phyloP scores from a whole-genome alignment of 352 stramenopile species.

The Halophytophthora polymorphica region DNA sequence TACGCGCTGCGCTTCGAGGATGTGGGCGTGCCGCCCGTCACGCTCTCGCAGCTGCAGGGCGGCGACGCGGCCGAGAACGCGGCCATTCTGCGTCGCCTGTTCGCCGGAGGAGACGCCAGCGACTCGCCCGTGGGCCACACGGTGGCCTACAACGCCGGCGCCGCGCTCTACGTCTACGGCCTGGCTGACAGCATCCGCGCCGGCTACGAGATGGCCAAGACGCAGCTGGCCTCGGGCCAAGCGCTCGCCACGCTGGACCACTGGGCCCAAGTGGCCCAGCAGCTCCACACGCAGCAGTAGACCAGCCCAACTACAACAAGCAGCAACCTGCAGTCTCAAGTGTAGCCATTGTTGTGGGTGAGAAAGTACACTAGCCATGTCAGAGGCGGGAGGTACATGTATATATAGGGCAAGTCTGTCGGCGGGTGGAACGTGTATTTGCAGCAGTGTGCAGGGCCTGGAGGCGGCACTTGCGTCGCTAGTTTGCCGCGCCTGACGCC shows the following conservation, averaged over 20 bases:
- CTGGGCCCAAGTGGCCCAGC: conserved; percentile 56
- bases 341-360: no score
- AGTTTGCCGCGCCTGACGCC: no score
- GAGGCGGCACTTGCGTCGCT: no score
- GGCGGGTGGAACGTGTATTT: no score
- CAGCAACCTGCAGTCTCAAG: no score
- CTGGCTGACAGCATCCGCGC: conserved; percentile 84
- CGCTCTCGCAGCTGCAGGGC: conserved; percentile 93
- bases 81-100: conserved; percentile 86
- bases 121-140: conserved; percentile 95
- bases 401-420: no score
- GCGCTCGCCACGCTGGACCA: conserved; percentile 62
- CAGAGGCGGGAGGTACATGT: no score
- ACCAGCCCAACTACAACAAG: background rate
- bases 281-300: conserved; percentile 29
- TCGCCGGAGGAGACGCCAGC: conserved; percentile 78
- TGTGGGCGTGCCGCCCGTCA: conserved; percentile 90
- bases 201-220: conserved; percentile 82
- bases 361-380: no score
- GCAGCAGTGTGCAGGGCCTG: no score
- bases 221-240: conserved; percentile 63
- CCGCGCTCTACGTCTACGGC: conserved; percentile 97
- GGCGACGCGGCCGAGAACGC: conserved; percentile 95
- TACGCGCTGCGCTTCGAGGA: conserved; percentile 52
- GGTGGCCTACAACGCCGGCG: conserved; percentile 97